Conservation (phyloP, 768 basidiomycete genomes). For the Termitomyces sp. region DNA sequence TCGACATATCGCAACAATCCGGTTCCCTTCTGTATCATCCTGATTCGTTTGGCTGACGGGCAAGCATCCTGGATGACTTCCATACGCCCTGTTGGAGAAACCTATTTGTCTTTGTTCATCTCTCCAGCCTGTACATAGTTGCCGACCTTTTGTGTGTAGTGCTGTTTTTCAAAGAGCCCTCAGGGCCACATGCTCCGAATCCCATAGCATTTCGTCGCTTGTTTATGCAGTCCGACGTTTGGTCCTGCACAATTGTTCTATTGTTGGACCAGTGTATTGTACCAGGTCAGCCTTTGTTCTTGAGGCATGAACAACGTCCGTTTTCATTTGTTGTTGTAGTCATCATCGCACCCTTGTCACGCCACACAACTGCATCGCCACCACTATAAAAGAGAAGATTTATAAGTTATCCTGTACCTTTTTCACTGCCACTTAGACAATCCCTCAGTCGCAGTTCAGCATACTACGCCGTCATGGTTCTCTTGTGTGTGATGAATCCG, state of each 20-base stretch:
- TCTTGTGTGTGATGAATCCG: not conserved
- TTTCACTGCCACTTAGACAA: not conserved
- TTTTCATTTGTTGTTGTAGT: not conserved
- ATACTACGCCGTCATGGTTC: not conserved
- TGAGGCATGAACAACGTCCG: not conserved
- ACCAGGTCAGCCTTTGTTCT: not conserved
- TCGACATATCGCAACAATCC: too few relatives aligned
- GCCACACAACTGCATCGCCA: not conserved
- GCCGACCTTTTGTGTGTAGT: too few relatives aligned
- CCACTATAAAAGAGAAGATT: not conserved
- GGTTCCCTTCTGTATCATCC: too few relatives aligned
- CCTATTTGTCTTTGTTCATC: too few relatives aligned
- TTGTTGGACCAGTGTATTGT: not conserved
- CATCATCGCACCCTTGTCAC: not conserved
- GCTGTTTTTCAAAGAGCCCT: too few relatives aligned
- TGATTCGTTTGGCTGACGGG: too few relatives aligned
- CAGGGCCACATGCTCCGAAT: not conserved
- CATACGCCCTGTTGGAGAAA: too few relatives aligned
- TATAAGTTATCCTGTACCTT: not conserved
- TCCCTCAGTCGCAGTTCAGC: too few relatives aligned
- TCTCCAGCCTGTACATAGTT: too few relatives aligned
- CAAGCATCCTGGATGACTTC: too few relatives aligned
- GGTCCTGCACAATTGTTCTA: not conserved
- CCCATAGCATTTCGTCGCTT: not conserved
- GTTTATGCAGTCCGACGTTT: not conserved